Conservation (phyloP, 106 monocot species). For the Dioscorea alata region DNA sequence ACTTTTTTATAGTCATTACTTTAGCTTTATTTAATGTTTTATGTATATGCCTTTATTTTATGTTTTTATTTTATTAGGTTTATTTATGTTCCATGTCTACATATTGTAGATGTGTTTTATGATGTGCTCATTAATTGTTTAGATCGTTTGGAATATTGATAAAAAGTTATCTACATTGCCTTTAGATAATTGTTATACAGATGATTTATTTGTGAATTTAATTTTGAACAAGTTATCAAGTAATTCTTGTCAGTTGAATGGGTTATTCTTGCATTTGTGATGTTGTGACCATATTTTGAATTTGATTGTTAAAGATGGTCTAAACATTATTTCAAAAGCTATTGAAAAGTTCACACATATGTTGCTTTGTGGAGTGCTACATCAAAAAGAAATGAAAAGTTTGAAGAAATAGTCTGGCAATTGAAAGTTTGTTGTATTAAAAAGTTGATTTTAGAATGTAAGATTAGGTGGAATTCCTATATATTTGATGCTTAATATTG, state of each 20-base stretch:
- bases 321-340: slow-evolving; percentile 5
- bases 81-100: slow-evolving; percentile 15
- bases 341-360: slow-evolving; percentile 9
- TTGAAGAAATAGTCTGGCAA: neutral
- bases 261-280: slow-evolving; percentile 3
- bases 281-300: slow-evolving; percentile 25
- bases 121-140: slow-evolving; percentile 3
- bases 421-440: neutral
- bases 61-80: slow-evolving; percentile 3
- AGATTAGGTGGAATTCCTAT: slow-evolving; percentile 8
- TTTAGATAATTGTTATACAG: slow-evolving; percentile 1
- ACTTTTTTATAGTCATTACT: neutral
- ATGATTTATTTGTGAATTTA: neutral
- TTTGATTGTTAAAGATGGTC: slow-evolving; percentile 14
- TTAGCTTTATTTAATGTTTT: neutral
- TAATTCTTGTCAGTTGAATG: neutral
- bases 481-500: slow-evolving; percentile 8
- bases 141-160: slow-evolving; percentile 24
- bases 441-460: slow-evolving; percentile 4
- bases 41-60: neutral
- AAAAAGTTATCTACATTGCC: slow-evolving; percentile 9
- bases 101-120: neutral
- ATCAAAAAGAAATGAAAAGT: slow-evolving; percentile 8
- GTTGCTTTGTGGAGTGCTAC: slow-evolving; percentile 9
- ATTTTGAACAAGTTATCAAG: neutral